A percentile compares a stretch with the other conserved stretches of the same genome.
phyloP scores from a whole-genome alignment of 2,329 filamentous ascomycete genomes.

The Ophiostoma novo-ulmi region DNA sequence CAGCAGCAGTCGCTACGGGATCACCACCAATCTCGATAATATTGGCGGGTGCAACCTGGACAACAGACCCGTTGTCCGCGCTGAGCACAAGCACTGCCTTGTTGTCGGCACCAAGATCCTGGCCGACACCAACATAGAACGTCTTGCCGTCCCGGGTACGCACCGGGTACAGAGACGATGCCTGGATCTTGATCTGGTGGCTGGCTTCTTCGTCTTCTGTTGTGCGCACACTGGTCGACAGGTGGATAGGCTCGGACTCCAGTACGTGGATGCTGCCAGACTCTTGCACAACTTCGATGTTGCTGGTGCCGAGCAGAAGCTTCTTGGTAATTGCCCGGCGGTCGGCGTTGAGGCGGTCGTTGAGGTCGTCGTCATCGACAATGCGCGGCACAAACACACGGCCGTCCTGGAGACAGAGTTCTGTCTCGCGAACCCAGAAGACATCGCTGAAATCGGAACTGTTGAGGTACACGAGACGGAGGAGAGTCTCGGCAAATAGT shows the following conservation, averaged over 20 bases:
- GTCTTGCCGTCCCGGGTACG: slow-evolving; percentile 21
- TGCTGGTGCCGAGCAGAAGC: slow-evolving; percentile 13
- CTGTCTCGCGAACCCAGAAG: slow-evolving; percentile 26
- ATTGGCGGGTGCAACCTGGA: slow-evolving; percentile 4
- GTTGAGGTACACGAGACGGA: slow-evolving; percentile 25
- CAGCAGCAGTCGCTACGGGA: not conserved
- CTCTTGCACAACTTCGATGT: slow-evolving; percentile 20
- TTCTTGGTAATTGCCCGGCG: slow-evolving; percentile 25
- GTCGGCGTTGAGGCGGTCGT: slow-evolving; percentile 27
- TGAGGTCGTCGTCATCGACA: slow-evolving; percentile 23
- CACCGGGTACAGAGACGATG: slow-evolving; percentile 22
- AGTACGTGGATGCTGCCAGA: slow-evolving; percentile 18
- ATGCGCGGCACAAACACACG: slow-evolving; percentile 32
- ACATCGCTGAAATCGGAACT: slow-evolving; percentile 21
- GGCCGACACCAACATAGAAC: slow-evolving; percentile 16
- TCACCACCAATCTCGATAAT: not conserved
- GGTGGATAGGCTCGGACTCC: slow-evolving; percentile 19
- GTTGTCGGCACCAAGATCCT: slow-evolving; percentile 1
- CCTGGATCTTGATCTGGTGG: slow-evolving; percentile 17
- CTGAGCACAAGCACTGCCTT: slow-evolving; percentile 13
- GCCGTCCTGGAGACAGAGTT: slow-evolving; percentile 31
- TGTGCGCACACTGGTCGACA: not conserved
- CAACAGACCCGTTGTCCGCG: slow-evolving; percentile 15
- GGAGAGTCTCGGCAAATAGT: slow-evolving; percentile 23
- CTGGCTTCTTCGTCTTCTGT: not conserved